Evolutionary conservation across 768 basidiomycete species (phyloP).

Genomic region (Leucosporidium creatinivorum): DNA sequence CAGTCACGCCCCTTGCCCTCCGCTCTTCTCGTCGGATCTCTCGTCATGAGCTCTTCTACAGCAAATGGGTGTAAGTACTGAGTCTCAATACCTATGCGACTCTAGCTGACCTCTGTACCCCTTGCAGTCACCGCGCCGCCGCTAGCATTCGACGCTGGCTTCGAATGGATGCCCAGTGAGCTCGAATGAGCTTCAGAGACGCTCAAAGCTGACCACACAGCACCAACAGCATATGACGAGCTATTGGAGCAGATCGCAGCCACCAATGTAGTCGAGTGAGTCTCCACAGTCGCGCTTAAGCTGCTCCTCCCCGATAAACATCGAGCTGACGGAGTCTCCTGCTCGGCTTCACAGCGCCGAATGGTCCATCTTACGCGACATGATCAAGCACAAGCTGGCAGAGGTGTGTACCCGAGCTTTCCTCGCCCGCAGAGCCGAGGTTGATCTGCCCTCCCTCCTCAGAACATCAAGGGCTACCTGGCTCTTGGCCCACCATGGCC

Average conservation of each 20-base stretch:
- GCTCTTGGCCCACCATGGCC: constrained; percentile 50
- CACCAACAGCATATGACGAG: constrained; percentile 51
- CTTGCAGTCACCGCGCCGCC: constrained; percentile 12
- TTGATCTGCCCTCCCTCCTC: not conserved
- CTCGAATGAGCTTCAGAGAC: too few relatives aligned
- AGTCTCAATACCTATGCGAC: too few relatives aligned
- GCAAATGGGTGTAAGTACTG: too few relatives aligned
- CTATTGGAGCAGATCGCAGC: constrained; percentile 58
- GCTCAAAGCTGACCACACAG: not conserved
- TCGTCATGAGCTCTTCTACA: too few relatives aligned
- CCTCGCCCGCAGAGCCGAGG: not conserved
- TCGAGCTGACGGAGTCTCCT: constrained; percentile 17
- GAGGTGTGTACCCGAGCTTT: constrained; percentile 47
- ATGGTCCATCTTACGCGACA: constrained; percentile 62
- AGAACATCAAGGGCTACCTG: constrained; percentile 40
- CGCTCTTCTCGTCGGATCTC: too few relatives aligned
- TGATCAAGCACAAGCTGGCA: constrained; percentile 63
- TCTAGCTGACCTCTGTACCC: too few relatives aligned
- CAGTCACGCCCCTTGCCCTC: too few relatives aligned
- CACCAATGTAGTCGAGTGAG: constrained; percentile 59
- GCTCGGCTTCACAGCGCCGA: constrained; percentile 49
- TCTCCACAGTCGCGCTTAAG: constrained; percentile 24
- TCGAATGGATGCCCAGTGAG: constrained; percentile 24
- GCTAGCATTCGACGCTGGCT: not conserved
- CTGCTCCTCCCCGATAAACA: constrained; percentile 7